Conservation (phyloP, 2,329 filamentous ascomycete genomes). For the Incumbomyces lentus region DNA sequence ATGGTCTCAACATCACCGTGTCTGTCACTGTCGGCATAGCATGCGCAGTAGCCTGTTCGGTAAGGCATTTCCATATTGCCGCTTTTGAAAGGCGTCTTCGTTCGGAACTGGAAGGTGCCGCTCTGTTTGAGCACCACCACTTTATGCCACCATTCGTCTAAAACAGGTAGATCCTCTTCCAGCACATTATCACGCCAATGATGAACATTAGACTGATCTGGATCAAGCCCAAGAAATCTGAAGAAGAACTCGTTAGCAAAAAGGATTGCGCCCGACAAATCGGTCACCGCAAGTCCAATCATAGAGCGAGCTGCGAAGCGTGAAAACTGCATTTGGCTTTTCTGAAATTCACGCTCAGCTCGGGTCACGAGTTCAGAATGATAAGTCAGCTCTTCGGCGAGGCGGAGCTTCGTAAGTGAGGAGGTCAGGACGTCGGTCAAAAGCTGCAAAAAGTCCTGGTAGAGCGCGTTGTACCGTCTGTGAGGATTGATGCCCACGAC, state of each 20-base stretch:
- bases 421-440: neutral
- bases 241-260: constrained; percentile 7
- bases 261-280: constrained; percentile 4
- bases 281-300: constrained; percentile 1
- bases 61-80: constrained; percentile 2
- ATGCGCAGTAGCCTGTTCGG: neutral
- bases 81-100: constrained; percentile 2
- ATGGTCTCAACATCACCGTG: constrained; percentile 4
- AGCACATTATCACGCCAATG: constrained; percentile 1
- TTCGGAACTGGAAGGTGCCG: neutral
- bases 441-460: constrained; percentile 3
- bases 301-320: constrained; percentile 6
- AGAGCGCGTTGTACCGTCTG: constrained; percentile 5
- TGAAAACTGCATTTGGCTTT: constrained; percentile 6
- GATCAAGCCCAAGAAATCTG: neutral
- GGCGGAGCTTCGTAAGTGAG: neutral
- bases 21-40: constrained; percentile 6
- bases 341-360: neutral
- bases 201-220: neutral
- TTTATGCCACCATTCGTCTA: constrained; percentile 9
- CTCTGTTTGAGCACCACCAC: constrained; percentile 5
- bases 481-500: constrained; percentile 7
- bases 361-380: neutral
- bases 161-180: constrained; percentile 3
- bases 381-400: constrained; percentile 6